phyloP scores from a whole-genome alignment of 345 rosid species.

The Lepidium africanum region DNA sequence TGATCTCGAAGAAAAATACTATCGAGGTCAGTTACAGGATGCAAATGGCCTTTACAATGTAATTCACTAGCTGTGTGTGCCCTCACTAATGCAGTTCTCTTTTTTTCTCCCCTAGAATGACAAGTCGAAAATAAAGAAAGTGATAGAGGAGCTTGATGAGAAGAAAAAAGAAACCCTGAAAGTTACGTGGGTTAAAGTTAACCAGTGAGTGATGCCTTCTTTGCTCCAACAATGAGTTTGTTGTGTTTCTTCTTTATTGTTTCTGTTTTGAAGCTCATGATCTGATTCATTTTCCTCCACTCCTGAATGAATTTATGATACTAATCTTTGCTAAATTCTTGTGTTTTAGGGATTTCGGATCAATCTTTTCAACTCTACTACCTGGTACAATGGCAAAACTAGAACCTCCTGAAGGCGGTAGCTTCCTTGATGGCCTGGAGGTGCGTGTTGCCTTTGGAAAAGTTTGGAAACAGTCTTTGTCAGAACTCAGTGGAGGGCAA shows the following conservation, averaged over 20 bases:
- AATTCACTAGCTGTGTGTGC: constrained; percentile 1
- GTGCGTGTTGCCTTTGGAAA: constrained; percentile 96
- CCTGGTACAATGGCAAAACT: constrained; percentile 96
- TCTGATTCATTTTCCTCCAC: background rate
- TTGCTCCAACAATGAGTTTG: background rate
- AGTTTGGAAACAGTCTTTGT: constrained; percentile 95
- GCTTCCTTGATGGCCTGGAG: constrained; percentile 93
- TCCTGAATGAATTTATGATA: background rate
- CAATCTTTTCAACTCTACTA: constrained; percentile 88
- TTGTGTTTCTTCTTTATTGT: background rate
- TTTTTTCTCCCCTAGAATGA: constrained; percentile 45
- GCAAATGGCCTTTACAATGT: background rate
- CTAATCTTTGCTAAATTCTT: background rate
- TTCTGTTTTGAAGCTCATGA: background rate
- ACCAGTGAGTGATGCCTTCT: constrained; percentile 39
- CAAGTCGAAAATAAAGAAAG: constrained; percentile 87
- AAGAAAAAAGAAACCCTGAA: constrained; percentile 93
- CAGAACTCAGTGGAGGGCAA: constrained; percentile 97
- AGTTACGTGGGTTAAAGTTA: constrained; percentile 99
- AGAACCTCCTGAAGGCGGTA: constrained; percentile 93
- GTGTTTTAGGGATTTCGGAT: constrained; percentile 79
- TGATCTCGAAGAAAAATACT: constrained; percentile 82
- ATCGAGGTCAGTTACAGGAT: constrained; percentile 58
- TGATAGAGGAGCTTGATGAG: constrained; percentile 97
- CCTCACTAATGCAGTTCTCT: background rate